These are phyloP conservation scores for Eruca vesicaria DNA, from an alignment of 441 rosid genomes.

Conservation along the genomic window DNA sequence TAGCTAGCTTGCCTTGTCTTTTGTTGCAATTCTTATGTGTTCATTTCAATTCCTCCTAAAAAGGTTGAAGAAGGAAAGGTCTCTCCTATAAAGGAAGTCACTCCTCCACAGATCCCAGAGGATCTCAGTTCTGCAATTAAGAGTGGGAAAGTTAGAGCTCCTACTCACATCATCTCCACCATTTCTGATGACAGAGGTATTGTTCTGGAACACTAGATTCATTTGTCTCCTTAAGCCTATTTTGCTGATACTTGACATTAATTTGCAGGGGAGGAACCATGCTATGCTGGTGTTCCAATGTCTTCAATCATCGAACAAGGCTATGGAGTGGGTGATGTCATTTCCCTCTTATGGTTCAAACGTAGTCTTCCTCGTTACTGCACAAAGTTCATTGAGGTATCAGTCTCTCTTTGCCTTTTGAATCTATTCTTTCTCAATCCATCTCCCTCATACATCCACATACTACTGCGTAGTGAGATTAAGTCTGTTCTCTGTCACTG, in stretches of 20 bases:
- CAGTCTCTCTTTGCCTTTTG: neutral
- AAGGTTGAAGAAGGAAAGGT: slow-evolving; percentile 77
- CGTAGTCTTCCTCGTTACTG: slow-evolving; percentile 98
- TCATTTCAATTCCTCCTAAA: slow-evolving; percentile 18
- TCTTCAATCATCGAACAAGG: slow-evolving; percentile 92
- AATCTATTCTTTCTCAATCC: neutral
- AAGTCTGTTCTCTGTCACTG: slow-evolving; percentile 21
- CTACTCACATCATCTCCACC: slow-evolving; percentile 94
- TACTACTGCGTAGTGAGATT: neutral
- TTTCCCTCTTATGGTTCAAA: slow-evolving; percentile 94
- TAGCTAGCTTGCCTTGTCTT: slow-evolving; percentile 4
- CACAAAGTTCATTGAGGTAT: slow-evolving; percentile 86
- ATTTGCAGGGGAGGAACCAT: slow-evolving; percentile 84
- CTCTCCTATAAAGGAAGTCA: slow-evolving; percentile 71
- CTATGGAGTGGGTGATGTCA: slow-evolving; percentile 91
- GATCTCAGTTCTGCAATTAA: slow-evolving; percentile 89
- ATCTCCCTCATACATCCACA: neutral
- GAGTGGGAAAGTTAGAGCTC: slow-evolving; percentile 97
- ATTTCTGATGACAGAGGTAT: slow-evolving; percentile 95
- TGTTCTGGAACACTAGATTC: neutral
- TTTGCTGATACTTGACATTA: slow-evolving; percentile 3
- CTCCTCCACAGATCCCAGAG: slow-evolving; percentile 91
- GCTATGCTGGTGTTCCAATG: slow-evolving; percentile 98
- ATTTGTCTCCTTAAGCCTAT: neutral
- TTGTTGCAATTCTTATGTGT: neutral